A percentile compares a stretch with the other conserved stretches of the same genome.
Conservation (phyloP, 495 filamentous ascomycete species). For the Talaromyces liani region DNA sequence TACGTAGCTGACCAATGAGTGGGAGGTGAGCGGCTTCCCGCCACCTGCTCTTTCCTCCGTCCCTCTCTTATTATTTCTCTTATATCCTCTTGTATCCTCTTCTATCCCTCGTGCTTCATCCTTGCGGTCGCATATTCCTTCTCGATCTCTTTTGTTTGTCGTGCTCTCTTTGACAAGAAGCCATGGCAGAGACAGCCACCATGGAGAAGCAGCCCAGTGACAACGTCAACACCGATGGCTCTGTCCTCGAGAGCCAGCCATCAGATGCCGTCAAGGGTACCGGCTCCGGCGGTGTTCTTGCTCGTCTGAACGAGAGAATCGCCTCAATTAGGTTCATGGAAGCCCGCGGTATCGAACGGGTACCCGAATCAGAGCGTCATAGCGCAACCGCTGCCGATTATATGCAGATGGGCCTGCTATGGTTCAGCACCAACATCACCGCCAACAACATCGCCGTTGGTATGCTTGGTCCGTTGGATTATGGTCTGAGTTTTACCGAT, state of each 20-base stretch:
- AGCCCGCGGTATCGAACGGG: slow-evolving; percentile 59
- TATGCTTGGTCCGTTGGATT: slow-evolving; percentile 58
- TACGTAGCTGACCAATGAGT: not conserved
- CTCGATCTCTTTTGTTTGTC: not conserved
- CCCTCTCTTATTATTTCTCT: not conserved
- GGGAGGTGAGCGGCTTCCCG: not conserved
- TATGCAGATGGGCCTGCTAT: slow-evolving; percentile 59
- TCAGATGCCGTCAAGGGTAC: not conserved
- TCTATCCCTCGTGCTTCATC: not conserved
- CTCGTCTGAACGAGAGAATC: slow-evolving; percentile 20
- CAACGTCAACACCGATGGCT: not conserved
- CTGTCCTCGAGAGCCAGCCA: slow-evolving; percentile 2
- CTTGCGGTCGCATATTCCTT: not conserved
- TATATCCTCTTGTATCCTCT: not conserved
- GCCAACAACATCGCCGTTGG: slow-evolving; percentile 67
- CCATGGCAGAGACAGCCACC: not conserved
- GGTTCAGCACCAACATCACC: slow-evolving; percentile 67
- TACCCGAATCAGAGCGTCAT: slow-evolving; percentile 47
- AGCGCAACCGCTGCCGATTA: slow-evolving; percentile 24
- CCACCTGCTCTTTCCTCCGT: not conserved
- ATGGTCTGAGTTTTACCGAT: slow-evolving; percentile 59
- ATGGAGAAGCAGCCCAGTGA: not conserved
- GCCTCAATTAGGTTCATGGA: slow-evolving; percentile 50
- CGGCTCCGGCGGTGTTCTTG: slow-evolving; percentile 10
- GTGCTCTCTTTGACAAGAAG: not conserved